These are phyloP conservation scores for Eucalyptus polyanthemos DNA, from an alignment of 345 rosid species.

Conservation along the genomic window DNA sequence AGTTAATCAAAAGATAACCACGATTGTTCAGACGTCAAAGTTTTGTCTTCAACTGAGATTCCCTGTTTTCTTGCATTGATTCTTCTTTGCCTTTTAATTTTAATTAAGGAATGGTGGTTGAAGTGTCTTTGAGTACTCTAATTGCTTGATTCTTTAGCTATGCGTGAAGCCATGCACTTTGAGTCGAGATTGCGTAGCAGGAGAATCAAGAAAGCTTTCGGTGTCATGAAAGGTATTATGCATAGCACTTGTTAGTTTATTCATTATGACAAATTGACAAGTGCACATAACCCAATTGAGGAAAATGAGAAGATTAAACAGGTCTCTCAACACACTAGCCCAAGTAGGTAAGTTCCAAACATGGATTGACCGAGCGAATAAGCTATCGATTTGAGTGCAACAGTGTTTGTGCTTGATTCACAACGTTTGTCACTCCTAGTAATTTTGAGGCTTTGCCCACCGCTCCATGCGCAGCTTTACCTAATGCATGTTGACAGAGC, in stretches of 20 bases:
- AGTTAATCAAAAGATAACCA: not conserved
- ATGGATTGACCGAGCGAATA: not conserved
- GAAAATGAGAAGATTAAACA: not conserved
- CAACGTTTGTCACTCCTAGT: not conserved
- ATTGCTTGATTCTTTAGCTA: not conserved
- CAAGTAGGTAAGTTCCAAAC: not conserved
- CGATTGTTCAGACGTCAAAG: not conserved
- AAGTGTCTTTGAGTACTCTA: not conserved
- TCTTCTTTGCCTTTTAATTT: not conserved
- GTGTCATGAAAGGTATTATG: not conserved
- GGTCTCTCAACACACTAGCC: not conserved
- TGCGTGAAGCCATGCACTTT: not conserved
- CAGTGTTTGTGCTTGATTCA: not conserved
- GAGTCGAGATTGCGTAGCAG: not conserved
- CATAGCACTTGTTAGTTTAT: not conserved
- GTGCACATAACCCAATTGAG: not conserved
- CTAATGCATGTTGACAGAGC: not conserved
- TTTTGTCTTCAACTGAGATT: not conserved
- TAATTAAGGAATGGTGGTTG: not conserved
- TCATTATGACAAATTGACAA: not conserved
- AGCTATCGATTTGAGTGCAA: not conserved
- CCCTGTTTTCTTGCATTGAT: not conserved
- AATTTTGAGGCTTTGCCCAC: not conserved
- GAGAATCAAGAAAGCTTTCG: not conserved
- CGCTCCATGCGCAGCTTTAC: not conserved